Conservation (phyloP, 2,329 filamentous ascomycete species). For the Exophiala sp. region DNA sequence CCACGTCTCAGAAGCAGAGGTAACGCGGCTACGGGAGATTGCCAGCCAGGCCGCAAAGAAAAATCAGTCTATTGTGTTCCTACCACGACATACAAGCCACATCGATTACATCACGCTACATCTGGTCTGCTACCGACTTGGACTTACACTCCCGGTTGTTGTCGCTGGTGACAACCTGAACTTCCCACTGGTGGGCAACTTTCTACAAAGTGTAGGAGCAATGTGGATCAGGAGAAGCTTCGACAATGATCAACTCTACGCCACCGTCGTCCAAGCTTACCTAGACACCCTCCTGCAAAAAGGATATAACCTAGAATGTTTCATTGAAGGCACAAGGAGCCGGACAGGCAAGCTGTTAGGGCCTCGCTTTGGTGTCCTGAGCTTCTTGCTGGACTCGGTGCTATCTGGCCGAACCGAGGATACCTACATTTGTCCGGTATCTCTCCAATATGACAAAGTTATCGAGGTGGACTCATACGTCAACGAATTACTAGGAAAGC, state of each 20-base stretch:
- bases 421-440: slow-evolving; percentile 90
- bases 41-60: slow-evolving; percentile 78
- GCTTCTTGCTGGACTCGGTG: slow-evolving; percentile 85
- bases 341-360: slow-evolving; percentile 89
- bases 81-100: slow-evolving; percentile 91
- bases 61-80: slow-evolving; percentile 92
- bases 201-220: slow-evolving; percentile 82
- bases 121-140: slow-evolving; percentile 90
- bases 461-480: slow-evolving; percentile 98
- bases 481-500: slow-evolving; percentile 85
- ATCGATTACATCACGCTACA: slow-evolving; percentile 95
- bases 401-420: slow-evolving; percentile 85
- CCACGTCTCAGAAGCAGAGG: slow-evolving; percentile 92
- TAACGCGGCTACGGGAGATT: slow-evolving; percentile 74
- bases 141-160: slow-evolving; percentile 82
- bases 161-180: slow-evolving; percentile 96
- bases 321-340: slow-evolving; percentile 91
- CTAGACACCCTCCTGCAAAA: slow-evolving; percentile 87
- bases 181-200: slow-evolving; percentile 82
- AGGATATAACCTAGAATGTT: slow-evolving; percentile 94
- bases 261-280: slow-evolving; percentile 90
- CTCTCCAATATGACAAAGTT: slow-evolving; percentile 97
- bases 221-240: slow-evolving; percentile 75
- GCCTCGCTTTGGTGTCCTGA: slow-evolving; percentile 92
- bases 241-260: slow-evolving; percentile 85